phyloP scores from a whole-genome alignment of 208 protist species.

The Wallacemonas collosoma region DNA sequence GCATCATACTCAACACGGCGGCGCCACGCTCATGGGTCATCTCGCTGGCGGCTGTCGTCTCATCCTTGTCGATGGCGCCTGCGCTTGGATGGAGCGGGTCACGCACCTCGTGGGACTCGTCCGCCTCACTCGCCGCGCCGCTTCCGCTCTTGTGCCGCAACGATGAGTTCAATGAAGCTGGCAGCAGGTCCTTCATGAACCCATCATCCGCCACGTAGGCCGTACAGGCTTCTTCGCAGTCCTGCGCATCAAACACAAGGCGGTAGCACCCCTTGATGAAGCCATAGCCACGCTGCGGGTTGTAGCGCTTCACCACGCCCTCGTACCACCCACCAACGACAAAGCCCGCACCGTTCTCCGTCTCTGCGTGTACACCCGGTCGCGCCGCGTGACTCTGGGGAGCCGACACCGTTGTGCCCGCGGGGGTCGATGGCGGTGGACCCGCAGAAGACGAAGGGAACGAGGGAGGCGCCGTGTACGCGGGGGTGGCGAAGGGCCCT shows the following conservation, averaged over 20 bases:
- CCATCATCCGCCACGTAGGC: conserved; percentile 18
- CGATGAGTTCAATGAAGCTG: neutral
- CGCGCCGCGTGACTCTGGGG: neutral
- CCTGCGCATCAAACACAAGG: conserved; percentile 23
- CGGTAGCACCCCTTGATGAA: conserved; percentile 65
- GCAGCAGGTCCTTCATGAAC: conserved; percentile 5
- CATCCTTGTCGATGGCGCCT: neutral
- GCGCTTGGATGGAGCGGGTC: too few relatives aligned
- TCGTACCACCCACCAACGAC: conserved; percentile 55
- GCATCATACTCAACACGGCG: conserved; percentile 42
- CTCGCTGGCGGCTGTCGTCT: neutral
- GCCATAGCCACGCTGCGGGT: conserved; percentile 69
- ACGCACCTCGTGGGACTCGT: too few relatives aligned
- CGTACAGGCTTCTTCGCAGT: conserved; percentile 29
- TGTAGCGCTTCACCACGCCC: conserved; percentile 76
- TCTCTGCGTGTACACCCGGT: neutral
- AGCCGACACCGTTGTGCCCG: neutral
- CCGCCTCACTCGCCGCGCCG: neutral
- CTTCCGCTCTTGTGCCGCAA: neutral
- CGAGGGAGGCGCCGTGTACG: too few relatives aligned
- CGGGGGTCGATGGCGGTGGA: neutral
- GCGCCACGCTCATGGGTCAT: conserved; percentile 28
- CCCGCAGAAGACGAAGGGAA: too few relatives aligned
- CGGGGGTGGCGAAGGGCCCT: too few relatives aligned
- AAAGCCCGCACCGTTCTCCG: conserved; percentile 50